Conservation (phyloP, 192 early-diverging fungal species). For the Rhizophagus clarus region DNA sequence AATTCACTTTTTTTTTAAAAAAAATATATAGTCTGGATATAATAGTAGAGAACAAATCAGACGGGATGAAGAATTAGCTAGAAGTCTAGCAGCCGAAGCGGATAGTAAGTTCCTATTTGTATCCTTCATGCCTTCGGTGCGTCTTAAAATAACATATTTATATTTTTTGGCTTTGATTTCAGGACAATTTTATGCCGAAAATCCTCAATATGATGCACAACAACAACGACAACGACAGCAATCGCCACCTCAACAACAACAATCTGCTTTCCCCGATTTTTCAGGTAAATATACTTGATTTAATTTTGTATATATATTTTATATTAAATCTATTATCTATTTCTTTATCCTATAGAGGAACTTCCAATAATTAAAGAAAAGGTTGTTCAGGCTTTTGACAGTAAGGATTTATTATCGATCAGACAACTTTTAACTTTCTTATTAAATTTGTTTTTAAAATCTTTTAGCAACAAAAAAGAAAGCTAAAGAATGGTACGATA, state of each 20-base stretch:
- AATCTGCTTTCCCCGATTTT: conserved; percentile 35
- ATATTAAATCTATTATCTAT: conserved; percentile 6
- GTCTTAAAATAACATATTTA: conserved; percentile 17
- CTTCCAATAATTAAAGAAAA: conserved; percentile 60
- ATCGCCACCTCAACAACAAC: conserved; percentile 39
- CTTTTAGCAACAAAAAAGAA: conserved; percentile 60
- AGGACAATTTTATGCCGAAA: conserved; percentile 16
- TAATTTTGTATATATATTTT: not conserved
- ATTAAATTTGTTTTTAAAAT: not conserved
- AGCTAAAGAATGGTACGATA: conserved; percentile 57
- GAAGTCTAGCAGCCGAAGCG: conserved; percentile 50
- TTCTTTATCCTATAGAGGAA: conserved; percentile 40
- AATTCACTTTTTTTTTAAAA: not conserved
- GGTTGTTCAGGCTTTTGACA: conserved; percentile 55
- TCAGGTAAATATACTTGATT: not conserved
- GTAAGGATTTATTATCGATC: conserved; percentile 35
- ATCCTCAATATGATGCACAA: conserved; percentile 27
- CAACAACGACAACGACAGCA: conserved; percentile 39
- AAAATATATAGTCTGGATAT: conserved; percentile 29
- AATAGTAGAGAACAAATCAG: conserved; percentile 53
- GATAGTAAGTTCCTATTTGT: conserved; percentile 41
- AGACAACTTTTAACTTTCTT: no score
- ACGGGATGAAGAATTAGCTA: conserved; percentile 59
- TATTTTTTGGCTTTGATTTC: not conserved
- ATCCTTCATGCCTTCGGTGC: no score